phyloP scores from a whole-genome alignment of 805 yeast species.

The Metschnikowia arizonensis region DNA sequence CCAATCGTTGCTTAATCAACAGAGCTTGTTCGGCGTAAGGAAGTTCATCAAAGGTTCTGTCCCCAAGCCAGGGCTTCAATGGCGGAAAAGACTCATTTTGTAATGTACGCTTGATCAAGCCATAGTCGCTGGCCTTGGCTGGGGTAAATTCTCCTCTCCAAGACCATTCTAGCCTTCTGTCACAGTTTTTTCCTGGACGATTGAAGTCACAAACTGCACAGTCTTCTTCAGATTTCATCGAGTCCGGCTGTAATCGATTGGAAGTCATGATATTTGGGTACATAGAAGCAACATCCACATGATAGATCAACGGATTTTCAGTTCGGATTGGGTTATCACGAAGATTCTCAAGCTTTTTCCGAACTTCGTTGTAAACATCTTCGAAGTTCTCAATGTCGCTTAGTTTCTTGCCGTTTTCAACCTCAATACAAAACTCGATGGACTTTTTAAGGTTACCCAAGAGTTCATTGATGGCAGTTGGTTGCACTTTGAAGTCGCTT shows the following conservation, averaged over 20 bases:
- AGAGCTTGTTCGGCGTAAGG: conserved; percentile 73
- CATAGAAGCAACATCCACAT: conserved; percentile 99
- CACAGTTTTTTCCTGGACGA: conserved; percentile 91
- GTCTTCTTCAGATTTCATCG: conserved; percentile 90
- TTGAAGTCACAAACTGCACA: conserved; percentile 98
- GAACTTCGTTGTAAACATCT: conserved; percentile 62
- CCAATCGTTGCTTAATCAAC: conserved; percentile 67
- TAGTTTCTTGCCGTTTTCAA: conserved; percentile 69
- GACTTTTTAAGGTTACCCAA: conserved; percentile 70
- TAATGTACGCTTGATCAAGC: conserved; percentile 80
- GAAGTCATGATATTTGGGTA: conserved; percentile 98
- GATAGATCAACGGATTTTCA: conserved; percentile 87
- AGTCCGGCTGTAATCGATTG: conserved; percentile 94
- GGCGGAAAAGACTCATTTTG: conserved; percentile 76
- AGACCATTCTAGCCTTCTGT: conserved; percentile 87
- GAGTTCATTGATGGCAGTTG: conserved; percentile 77
- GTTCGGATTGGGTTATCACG: conserved; percentile 57
- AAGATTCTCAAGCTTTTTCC: conserved; percentile 50
- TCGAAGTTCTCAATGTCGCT: conserved; percentile 79
- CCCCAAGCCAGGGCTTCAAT: conserved; percentile 50
- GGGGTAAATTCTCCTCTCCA: conserved; percentile 98
- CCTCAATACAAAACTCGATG: conserved; percentile 74
- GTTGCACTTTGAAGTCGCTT: conserved; percentile 71
- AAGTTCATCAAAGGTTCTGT: conserved; percentile 69
- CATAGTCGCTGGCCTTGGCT: conserved; percentile 84